Evolutionary conservation across 1,284 basidiomycete species (phyloP).

Genomic region (Pascua sp.): DNA sequence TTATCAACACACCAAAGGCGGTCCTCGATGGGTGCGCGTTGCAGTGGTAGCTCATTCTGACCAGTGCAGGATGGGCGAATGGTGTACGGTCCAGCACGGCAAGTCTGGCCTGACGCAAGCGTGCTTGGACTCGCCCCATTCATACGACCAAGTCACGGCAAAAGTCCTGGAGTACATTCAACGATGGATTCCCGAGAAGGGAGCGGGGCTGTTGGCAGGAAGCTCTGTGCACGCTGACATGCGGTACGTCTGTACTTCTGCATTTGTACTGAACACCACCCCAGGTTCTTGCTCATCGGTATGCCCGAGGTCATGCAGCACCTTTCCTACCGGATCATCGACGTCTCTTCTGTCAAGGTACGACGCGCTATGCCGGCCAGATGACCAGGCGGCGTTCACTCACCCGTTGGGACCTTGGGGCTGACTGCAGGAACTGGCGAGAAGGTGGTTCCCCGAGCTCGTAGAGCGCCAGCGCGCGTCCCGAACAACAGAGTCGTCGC

Average conservation of each 20-base stretch:
- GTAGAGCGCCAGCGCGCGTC: conserved; percentile 25
- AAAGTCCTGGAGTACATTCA: conserved; percentile 51
- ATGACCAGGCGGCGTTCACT: neutral
- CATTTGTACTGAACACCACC: neutral
- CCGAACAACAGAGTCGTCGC: conserved; percentile 33
- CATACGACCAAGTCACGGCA: conserved; percentile 46
- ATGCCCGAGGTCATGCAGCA: conserved; percentile 52
- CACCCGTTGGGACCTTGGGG: too few relatives aligned
- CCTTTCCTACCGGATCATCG: conserved; percentile 54
- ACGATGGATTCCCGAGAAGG: conserved; percentile 50
- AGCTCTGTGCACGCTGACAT: conserved; percentile 54
- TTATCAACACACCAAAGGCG: conserved; percentile 52
- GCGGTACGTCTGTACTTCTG: conserved; percentile 27
- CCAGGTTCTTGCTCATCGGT: conserved; percentile 49
- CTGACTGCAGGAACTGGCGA: conserved; percentile 49
- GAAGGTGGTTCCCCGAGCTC: conserved; percentile 51
- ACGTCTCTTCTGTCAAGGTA: conserved; percentile 47
- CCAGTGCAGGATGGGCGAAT: conserved; percentile 46
- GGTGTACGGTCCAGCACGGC: conserved; percentile 49
- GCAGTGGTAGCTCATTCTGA: neutral
- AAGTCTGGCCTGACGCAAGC: conserved; percentile 46
- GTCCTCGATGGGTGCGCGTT: conserved; percentile 48
- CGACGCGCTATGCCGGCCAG: too few relatives aligned
- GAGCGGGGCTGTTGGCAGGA: conserved; percentile 52
- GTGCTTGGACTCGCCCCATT: conserved; percentile 42